Base-by-base conservation (phyloP, 305 asterid species). In the Rubia tinctorum region DNA sequence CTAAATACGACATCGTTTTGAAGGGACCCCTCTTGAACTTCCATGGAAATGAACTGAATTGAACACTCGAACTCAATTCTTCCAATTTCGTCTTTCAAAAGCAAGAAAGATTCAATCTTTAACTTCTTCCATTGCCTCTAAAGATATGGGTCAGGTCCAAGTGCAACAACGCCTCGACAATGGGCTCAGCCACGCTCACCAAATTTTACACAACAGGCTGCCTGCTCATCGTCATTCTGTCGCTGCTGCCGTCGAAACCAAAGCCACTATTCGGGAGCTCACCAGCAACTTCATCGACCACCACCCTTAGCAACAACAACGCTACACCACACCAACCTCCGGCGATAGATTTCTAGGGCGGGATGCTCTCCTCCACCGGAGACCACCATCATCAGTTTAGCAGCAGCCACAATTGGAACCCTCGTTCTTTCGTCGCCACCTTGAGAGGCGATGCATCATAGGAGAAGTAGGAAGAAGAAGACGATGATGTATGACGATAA, bases 221-320 rank as follows among this genome's bases (percentile, higher is more conserved):
- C 83, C 87, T 40, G 76, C 76, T 42, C 88, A 64, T 37, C 84
- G 82, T 83, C 74, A n/a, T n/a, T n/a, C n/a, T n/a, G 82, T 83
- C 74, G 67, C 81, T 72, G 56, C 82, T 80, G 68, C 78, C 2
- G 84, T 83, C 73, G 93, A 84, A 75, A 82, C 86, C 17, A 88
- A 87, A 80, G 40, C 61, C 49, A 51, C 88, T 51, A 89, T 96
- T 25, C 85, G 93, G 15, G 95, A 88, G 86, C 91, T 91, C 73
- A 86, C 91, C 27, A n/a, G 90, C 42, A 79, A 87, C 81, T 87
- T 89, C 85, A 77, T 85, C 34, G 91, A 87, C 77, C 88, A 86
- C 79, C 91, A n/a, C n/a, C n/a, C n/a, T n/a, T n/a, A 76, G 73
- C 87, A 82, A 22, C 55, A 49, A 2, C 55, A 47, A 4, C 86